Evolutionary conservation across 106 monocot genomes (phyloP).

Genomic region (Narthecium ossifragum): DNA sequence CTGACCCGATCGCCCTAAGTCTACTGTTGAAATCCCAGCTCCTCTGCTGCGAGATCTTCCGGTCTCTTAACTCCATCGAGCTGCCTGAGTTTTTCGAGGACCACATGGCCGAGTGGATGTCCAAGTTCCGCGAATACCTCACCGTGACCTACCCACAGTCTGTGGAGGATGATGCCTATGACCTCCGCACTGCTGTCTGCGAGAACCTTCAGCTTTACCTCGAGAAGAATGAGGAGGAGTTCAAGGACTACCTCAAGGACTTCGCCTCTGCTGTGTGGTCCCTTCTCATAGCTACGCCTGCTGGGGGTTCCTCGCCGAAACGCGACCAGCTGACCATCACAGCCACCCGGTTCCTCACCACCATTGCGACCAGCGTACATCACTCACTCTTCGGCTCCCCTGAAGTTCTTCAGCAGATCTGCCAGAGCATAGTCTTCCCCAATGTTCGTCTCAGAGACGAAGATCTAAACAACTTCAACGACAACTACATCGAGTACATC

Average conservation of each 20-base stretch:
- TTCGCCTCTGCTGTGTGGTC: constrained; percentile 76
- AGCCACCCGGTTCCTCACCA: constrained; percentile 84
- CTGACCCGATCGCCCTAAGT: constrained; percentile 19
- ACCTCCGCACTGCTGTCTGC: constrained; percentile 74
- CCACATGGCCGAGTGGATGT: constrained; percentile 98
- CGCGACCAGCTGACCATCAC: constrained; percentile 80
- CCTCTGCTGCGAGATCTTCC: constrained; percentile 90
- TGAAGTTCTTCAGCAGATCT: constrained; percentile 65
- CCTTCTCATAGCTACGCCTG: constrained; percentile 41
- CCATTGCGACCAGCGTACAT: constrained; percentile 89
- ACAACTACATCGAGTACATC: constrained; percentile 83
- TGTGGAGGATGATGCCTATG: constrained; percentile 63
- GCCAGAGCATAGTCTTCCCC: constrained; percentile 80
- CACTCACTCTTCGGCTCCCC: constrained; percentile 59
- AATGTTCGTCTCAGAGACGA: constrained; percentile 74
- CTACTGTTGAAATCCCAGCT: constrained; percentile 75
- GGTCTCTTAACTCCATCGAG: constrained; percentile 84
- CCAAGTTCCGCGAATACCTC: constrained; percentile 61
- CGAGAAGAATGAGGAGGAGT: constrained; percentile 98
- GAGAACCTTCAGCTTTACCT: constrained; percentile 93
- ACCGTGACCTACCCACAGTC: constrained; percentile 31
- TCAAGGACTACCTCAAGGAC: constrained; percentile 61
- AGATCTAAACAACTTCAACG: constrained; percentile 90
- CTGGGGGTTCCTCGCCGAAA: constrained; percentile 31
- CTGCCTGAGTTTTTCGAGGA: constrained; percentile 98